Evolutionary conservation across 2,329 filamentous ascomycete genomes (phyloP), one percentile per base, ranked within the genome.

Genomic region (Fusarium nurragi): DNA sequence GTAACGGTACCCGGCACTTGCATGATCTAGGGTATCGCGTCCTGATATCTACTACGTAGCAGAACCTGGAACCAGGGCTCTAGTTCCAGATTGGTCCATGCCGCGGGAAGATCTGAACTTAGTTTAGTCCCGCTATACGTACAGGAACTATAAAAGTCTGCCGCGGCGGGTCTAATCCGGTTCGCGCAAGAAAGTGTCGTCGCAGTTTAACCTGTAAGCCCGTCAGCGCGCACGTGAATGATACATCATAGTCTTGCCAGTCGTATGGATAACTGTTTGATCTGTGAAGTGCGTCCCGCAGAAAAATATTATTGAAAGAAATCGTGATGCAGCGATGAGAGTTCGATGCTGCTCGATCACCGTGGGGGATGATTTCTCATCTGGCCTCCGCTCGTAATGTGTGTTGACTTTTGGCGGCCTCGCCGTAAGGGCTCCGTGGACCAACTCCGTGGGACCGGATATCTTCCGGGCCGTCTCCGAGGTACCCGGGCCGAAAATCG

Each of bases 41-140:
- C 26, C 32, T 47, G 56, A 28, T 38, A 43, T n/a, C 14, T 18
- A n/a, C n/a, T n/a, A n/a, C n/a, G n/a, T n/a, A n/a, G n/a, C n/a
- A 19, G 19, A 45, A 45, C 23, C 16, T 16, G 43, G 25, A 30
- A 41, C 47, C 53, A 55, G 41, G 38, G 43, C 46, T 56, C 62
- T 54, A 50, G 53, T 56, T 22, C 59, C 60, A 50, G 48, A 43
- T 50, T 62, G 54, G 65, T 54, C 28, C 22, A 45, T 67, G 58
- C 65, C 65, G 62, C 65, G 65, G 64, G 49, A 41, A 30, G 39
- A 48, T 56, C 62, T 67, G 18, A 30, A 54, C 65, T 51, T 21
- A 46, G 65, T 36, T 38, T 67, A 60, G 65, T 38, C 49, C 50
- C 22, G 28, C 39, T 41, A 36, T 40, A 45, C 38, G 32, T 40